Evolutionary conservation across 1,284 basidiomycete species (phyloP), one percentile per base, ranked within the genome.

Genomic region (Mycosarcoma maydis): DNA sequence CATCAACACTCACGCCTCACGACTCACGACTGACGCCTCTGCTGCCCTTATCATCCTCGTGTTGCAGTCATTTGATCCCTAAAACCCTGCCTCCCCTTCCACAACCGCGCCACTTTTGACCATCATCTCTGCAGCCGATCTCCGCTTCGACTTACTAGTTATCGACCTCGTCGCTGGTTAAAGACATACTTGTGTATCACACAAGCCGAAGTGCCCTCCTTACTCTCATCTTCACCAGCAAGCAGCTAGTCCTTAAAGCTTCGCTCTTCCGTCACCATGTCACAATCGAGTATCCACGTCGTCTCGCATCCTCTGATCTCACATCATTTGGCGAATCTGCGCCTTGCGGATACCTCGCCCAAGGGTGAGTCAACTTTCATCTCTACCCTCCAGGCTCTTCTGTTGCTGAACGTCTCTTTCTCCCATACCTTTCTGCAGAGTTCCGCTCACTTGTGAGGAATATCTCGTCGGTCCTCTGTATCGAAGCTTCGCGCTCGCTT

Each of bases 261-360:
- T 20, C 17, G 23, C 32, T 16, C 2, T 19, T 6, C 30, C 7
- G 17, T 11, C 50, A 47, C 24, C 34, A 75, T 57, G 54, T 56
- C 71, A 11, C 14, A 13, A 23, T 61, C 60, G 6, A 75, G 73
- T 33, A 41, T 75, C 26, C 65, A 68, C 38, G 57, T 73, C 37
- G 70, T 78, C 29, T 34, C 47, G 33, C 76, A 78, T 56, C 76
- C 76, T 13, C 49, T 78, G 30, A 59, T 75, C 51, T 64, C 67
- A 44, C 72, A 74, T 59, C 72, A 78, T 33, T 40, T 73, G 37
- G 64, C 65, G 16, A 71, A 72, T 32, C 53, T 72, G 43, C 69
- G 78, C 32, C 74, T 76, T 38, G 75, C 51, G 22, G 68, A 60
- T 39, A 78, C 67, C 20, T 72, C 54, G 19, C 72, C 75, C 30